Evolutionary conservation across 768 basidiomycete species (phyloP).

Genomic region (Rubroboletus pulcherrimus): DNA sequence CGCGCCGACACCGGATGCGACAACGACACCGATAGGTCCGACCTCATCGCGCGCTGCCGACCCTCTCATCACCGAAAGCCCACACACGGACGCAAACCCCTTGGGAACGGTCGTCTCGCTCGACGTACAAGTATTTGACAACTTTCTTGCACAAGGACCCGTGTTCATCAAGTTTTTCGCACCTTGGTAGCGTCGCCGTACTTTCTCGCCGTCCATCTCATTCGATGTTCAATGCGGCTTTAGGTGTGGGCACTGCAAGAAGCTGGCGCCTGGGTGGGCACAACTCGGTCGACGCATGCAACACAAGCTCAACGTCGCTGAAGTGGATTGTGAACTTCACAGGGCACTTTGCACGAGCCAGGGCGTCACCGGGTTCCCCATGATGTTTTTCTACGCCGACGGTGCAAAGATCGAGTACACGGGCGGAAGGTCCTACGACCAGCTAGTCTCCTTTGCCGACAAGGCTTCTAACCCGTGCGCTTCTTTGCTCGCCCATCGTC

Average conservation of each 20-base stretch:
- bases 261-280: conserved; percentile 79
- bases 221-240: not conserved
- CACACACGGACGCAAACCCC: conserved; percentile 20
- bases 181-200: conserved; percentile 57
- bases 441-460: conserved; percentile 68
- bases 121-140: conserved; percentile 35
- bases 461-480: conserved; percentile 71
- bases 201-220: not conserved
- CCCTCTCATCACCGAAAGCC: conserved; percentile 14
- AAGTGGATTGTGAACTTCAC: conserved; percentile 87
- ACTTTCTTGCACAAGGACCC: conserved; percentile 42
- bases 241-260: conserved; percentile 96
- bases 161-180: conserved; percentile 82
- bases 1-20: not conserved
- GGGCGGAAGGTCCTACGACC: conserved; percentile 66
- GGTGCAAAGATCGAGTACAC: conserved; percentile 71
- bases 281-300: conserved; percentile 71
- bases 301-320: conserved; percentile 68
- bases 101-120: conserved; percentile 25
- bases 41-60: conserved; percentile 3
- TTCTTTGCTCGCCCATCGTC: conserved; percentile 3
- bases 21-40: not conserved
- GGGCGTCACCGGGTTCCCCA: conserved; percentile 79
- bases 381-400: conserved; percentile 62
- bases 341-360: conserved; percentile 61